Evolutionary conservation across 306 rosid genomes (phyloP).

Genomic region (Castanea crenata): DNA sequence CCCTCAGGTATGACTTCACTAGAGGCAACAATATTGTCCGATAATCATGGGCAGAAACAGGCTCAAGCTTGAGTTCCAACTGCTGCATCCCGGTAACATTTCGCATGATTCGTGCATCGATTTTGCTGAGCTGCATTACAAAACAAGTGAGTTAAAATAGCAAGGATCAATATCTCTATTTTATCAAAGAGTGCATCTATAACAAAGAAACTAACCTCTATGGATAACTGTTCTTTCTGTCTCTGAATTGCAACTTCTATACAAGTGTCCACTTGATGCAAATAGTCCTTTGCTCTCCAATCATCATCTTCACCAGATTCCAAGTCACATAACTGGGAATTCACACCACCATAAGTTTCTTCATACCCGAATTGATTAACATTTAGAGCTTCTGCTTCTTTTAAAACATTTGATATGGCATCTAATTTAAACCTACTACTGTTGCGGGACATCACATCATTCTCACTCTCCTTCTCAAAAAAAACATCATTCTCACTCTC

Average conservation of each 20-base stretch:
- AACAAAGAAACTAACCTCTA: conserved; percentile 64
- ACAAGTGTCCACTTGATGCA: conserved; percentile 74
- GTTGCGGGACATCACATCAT: conserved; percentile 49
- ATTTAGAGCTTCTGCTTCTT: conserved; percentile 75
- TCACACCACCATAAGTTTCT: conserved; percentile 60
- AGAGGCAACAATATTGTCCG: conserved; percentile 78
- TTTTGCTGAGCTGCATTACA: conserved; percentile 77
- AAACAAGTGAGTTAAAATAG: conserved; percentile 35
- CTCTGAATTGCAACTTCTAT: conserved; percentile 82
- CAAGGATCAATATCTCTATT: conserved; percentile 15
- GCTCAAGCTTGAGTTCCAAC: conserved; percentile 77
- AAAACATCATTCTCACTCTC: conserved; percentile 50
- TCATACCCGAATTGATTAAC: conserved; percentile 65
- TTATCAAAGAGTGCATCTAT: conserved; percentile 15
- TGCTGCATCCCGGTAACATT: conserved; percentile 82
- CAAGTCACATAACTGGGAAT: conserved; percentile 76
- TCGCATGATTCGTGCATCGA: conserved; percentile 72
- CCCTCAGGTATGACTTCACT: conserved; percentile 84
- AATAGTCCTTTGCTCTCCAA: conserved; percentile 81
- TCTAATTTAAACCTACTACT: conserved; percentile 61
- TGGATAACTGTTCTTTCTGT: conserved; percentile 72
- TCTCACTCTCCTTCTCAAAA: conserved; percentile 38
- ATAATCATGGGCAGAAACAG: conserved; percentile 77
- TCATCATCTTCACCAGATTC: conserved; percentile 86
- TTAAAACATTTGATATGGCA: conserved; percentile 71